Evolutionary conservation across 2,329 filamentous ascomycete genomes (phyloP).

Genomic region (Fusarium ramigenum): DNA sequence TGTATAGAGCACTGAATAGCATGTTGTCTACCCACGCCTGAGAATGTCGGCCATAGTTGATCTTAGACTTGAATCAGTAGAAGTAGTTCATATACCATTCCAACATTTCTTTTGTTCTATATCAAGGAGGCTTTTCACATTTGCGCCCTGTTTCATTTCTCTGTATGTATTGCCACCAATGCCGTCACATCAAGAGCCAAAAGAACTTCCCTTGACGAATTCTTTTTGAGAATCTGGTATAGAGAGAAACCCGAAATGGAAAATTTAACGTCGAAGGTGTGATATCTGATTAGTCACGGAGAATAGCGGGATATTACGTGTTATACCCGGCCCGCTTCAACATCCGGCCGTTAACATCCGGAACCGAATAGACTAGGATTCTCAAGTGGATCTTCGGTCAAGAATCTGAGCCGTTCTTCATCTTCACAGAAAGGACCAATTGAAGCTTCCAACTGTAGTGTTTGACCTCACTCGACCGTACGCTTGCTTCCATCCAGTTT

Average conservation of each 20-base stretch:
- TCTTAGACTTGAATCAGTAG: neutral
- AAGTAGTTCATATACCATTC: accelerated
- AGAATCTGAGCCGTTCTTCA: no score
- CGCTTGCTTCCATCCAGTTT: accelerated
- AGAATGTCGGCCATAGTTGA: accelerated
- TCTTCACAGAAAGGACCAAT: no score
- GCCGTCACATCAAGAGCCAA: neutral
- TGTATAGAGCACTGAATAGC: neutral
- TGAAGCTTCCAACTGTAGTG: no score
- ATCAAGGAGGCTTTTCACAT: neutral
- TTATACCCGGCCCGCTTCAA: no score
- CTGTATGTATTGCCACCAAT: neutral
- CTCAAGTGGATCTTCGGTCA: neutral
- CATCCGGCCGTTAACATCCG: neutral
- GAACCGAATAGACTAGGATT: accelerated
- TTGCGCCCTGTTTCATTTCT: accelerated
- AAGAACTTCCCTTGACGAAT: accelerated
- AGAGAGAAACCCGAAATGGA: accelerated
- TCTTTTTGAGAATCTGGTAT: accelerated
- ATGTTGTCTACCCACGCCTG: neutral
- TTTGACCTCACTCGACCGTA: no score
- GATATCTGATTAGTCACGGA: neutral
- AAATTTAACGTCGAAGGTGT: neutral
- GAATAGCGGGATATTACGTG: neutral
- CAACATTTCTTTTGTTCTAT: neutral